Base-by-base conservation (phyloP, 2,329 filamentous ascomycete genomes). In the Mycosphaerella arachidis region DNA sequence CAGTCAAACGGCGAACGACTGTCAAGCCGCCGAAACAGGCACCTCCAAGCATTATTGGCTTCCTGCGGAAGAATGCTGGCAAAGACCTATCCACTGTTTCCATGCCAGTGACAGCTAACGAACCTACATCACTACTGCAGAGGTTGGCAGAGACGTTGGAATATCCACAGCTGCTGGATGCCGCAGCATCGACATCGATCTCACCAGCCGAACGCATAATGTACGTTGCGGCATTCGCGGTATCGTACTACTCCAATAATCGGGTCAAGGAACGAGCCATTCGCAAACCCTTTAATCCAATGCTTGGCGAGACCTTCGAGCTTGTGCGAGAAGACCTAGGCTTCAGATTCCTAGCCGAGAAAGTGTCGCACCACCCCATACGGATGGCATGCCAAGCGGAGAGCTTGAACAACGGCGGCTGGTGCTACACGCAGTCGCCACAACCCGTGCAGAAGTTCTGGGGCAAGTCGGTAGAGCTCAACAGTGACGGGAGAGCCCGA, bases 81-180 rank as follows among this genome's bases (percentile, higher is more conserved):
- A 99, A 99, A 75, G 94, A 99, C 75, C 80, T 99, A 53, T 96
- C 91, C 61, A 95, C 92, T 2, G 96, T 99, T 66, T 92, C 91
- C 52, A 97, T 97, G 93, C 94, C 94, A 0, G 94, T 97, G 0
- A 96, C 93, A 4, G 88, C 93, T 27, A 99, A 99, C 74, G 94
- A 99, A 73, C 94, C 94, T 0, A 85, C 87, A 1, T 97, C 93
- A 0, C 78, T 96, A 10, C 81, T 97, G 5, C 94, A 99, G 74
- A 88, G 93, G 62, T 83, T 92, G 4, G 89, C 93, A 0, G 94
- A 99, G 75, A 89, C 93, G 70, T 76, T 97, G 52, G 94, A 99
- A 74, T 97, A 99, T 74, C 89, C 90, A 0, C 83, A 89, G 33
- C 82, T 99, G 0, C 83, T 99, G 24, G 90, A 96, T 68, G 81